Evolutionary conservation across 2,329 filamentous ascomycete genomes (phyloP), one percentile per base, ranked within the genome.

Genomic region (Colletotrichum sp.): DNA sequence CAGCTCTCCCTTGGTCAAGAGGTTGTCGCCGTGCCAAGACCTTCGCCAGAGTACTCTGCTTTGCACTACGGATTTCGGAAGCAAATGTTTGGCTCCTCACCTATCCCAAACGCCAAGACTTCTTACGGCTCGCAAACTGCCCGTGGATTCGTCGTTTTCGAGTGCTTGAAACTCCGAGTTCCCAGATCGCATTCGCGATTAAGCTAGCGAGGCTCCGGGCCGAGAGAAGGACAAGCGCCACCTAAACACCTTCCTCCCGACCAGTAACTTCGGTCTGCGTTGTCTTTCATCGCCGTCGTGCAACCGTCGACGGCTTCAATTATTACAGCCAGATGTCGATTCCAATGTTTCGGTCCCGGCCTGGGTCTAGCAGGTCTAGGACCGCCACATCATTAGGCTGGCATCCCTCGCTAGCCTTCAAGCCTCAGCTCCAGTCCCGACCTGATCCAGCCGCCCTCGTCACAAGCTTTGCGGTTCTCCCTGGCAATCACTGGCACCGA

Each of bases 141-240:
- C 48, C 24, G 28, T 48, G 34, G 24, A 16, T 59, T 44, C n/a
- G 48, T 39, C n/a, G 30, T 39, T 9, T 39, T 68, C 28, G 28
- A 62, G 34, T 26, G n/a, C 30, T 57, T 12, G 24, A 16, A 36
- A 26, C 15, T 55, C 22, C 24, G 22, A 52, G 18, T 6, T 8
- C 55, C 68, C 44, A 34, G 63, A 64, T 75, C 73, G 69, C 69
- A 44, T 67, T 75, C 62, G 69, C 73, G 69, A 75, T 60, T 39
- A 32, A 26, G 26, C 63, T 28, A 48, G n/a, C 68, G 30, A 26
- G 48, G 24, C 68, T 48, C n/a, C 22, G 55, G 64, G 16, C 71
- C 63, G 34, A 67, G 28, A 24, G 52, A 62, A 34, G 10, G 3
- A 30, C 66, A 28, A 22, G 30, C 24, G 57, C 55, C 24, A 48